phyloP scores from a whole-genome alignment of 768 basidiomycete species.

The Dentipellis sp. region DNA sequence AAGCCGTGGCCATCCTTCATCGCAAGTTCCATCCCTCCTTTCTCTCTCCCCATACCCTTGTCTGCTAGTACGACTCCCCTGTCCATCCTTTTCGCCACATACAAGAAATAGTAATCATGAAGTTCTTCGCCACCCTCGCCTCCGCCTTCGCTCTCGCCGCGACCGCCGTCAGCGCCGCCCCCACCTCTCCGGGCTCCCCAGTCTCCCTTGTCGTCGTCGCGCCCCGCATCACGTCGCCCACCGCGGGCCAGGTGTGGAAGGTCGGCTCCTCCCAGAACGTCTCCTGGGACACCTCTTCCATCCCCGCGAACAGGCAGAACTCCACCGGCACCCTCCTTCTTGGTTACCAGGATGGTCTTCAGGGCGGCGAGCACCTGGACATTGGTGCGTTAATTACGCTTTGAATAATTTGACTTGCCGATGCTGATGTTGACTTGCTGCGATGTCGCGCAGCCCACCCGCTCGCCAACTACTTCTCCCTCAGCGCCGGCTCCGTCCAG shows the following conservation, averaged over 20 bases:
- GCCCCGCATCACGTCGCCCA: not conserved
- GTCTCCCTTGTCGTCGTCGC: not conserved
- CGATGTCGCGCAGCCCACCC: conserved; percentile 27
- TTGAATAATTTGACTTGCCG: not conserved
- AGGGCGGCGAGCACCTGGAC: conserved; percentile 1
- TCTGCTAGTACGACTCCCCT: not conserved
- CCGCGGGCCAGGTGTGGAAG: not conserved
- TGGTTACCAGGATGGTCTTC: not conserved
- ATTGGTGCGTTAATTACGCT: not conserved
- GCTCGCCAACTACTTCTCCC: conserved; percentile 31
- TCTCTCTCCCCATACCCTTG: not conserved
- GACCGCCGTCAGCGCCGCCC: not conserved
- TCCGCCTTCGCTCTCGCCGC: conserved; percentile 1
- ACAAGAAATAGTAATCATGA: conserved; percentile 1
- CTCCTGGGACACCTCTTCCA: not conserved
- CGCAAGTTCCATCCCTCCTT: not conserved
- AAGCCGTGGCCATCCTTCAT: not conserved
- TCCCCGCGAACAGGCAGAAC: not conserved
- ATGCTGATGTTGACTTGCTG: not conserved
- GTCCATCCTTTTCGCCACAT: not conserved
- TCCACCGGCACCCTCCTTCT: conserved; percentile 1
- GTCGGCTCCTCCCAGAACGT: not conserved
- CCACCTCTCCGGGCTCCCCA: conserved; percentile 1
- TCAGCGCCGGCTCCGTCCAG: conserved; percentile 28
- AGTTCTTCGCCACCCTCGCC: conserved; percentile 5